Evolutionary conservation across 2,329 filamentous ascomycete genomes (phyloP), one percentile per base, ranked within the genome.

Genomic region (Paramyrothecium sp.): DNA sequence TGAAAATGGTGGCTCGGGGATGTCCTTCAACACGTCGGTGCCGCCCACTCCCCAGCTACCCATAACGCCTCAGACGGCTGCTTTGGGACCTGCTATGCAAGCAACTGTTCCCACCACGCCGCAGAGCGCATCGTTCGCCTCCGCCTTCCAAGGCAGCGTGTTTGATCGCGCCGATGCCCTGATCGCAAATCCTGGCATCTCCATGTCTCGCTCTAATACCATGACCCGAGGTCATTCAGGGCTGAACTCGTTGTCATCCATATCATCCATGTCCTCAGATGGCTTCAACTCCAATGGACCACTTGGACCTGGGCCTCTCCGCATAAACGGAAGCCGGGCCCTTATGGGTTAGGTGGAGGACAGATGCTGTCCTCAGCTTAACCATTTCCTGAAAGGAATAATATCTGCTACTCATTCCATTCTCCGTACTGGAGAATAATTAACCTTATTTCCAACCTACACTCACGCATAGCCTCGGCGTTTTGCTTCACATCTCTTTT

Each of bases 41-140:
- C 50, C 50, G 7, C 16, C 70, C 20, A 68, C 61, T 56, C 68
- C 60, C 16, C 66, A 70, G 55, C 68, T 78, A 41, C 92, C 93
- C 10, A 92, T 95, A 67, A 97, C 93, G 1, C 93, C 94, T 8
- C 83, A 97, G 60, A 95, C 91, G 65, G 93, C 92, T 17, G 93
- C 93, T 2, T 80, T 97, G 5, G 94, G 93, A 1, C 92, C 93
- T 7, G 93, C 93, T 20, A 91, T 92, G 55, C 92, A 96, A 73
- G 92, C 93, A 1, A 97, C 92, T 0, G 88, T 97, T 12, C 90
- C 91, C 3, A 90, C 84, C 3, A 91, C 86, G 0, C 86, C 86
- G 11, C 80, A 85, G 67, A 84, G 78, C 58, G 80, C 75, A 2
- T 83, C 82, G 1, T 86, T 87, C 65, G 78, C 79, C 8, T 74